Conservation (phyloP, 1,284 basidiomycete species). For the Volvariella surrecta region DNA sequence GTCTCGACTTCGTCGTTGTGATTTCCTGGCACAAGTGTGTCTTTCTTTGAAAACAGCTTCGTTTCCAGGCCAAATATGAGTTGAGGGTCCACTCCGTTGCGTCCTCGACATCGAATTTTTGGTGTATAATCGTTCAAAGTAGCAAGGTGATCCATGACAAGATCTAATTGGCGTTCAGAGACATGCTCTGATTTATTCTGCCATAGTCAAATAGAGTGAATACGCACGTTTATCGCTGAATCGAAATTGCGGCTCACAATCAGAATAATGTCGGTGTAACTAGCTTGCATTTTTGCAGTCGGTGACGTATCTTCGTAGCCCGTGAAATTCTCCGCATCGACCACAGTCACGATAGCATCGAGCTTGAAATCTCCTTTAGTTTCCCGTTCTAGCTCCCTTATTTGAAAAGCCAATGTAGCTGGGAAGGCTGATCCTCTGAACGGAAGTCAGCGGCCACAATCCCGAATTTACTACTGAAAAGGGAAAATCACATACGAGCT, state of each 20-base stretch:
- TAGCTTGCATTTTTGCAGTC: slow-evolving; percentile 88
- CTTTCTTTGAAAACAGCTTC: slow-evolving; percentile 50
- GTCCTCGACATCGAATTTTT: slow-evolving; percentile 64
- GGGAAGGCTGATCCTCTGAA: slow-evolving; percentile 77
- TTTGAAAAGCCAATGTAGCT: slow-evolving; percentile 86
- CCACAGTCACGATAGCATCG: slow-evolving; percentile 83
- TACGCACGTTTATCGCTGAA: too few species aligned
- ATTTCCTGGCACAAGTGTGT: slow-evolving; percentile 12
- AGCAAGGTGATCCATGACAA: slow-evolving; percentile 79
- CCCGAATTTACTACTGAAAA: too few species aligned
- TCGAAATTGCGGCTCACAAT: slow-evolving; percentile 47
- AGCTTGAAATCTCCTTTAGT: slow-evolving; percentile 70
- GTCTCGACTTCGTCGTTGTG: slow-evolving; percentile 84
- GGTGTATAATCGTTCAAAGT: slow-evolving; percentile 86
- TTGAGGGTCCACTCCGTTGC: slow-evolving; percentile 59
- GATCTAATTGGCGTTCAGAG: slow-evolving; percentile 68
- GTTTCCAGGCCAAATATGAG: slow-evolving; percentile 82
- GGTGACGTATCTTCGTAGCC: slow-evolving; percentile 88
- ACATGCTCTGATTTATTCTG: slow-evolving; percentile 87
- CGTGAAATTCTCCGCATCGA: slow-evolving; percentile 84
- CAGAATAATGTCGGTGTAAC: slow-evolving; percentile 83
- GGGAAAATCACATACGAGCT: slow-evolving; percentile 80
- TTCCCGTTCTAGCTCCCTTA: slow-evolving; percentile 77
- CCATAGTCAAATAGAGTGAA: too few species aligned
- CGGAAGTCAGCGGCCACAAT: too few species aligned